phyloP scores from a whole-genome alignment of 345 rosid genomes.

The Boechera stricta region DNA sequence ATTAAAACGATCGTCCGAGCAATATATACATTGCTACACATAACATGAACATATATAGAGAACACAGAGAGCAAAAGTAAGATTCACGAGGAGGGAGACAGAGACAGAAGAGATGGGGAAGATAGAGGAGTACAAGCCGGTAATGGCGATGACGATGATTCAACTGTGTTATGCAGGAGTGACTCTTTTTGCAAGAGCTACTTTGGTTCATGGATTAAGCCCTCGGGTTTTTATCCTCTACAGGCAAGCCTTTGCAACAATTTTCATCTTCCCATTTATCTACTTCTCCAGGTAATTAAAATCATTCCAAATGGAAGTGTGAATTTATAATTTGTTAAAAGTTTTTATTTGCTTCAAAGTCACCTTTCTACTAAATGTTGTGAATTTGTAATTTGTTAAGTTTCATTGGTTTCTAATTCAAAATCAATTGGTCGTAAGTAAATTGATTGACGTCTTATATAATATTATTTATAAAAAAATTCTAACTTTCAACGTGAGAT shows the following conservation, averaged over 20 bases:
- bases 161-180: constrained; percentile 47
- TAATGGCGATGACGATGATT: constrained; percentile 45
- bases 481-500: not conserved
- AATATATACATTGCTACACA: not conserved
- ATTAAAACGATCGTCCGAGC: not conserved
- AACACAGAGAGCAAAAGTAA: constrained; percentile 13
- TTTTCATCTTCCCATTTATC: constrained; percentile 47
- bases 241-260: constrained; percentile 55
- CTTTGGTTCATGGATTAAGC: constrained; percentile 49
- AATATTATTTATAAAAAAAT: not conserved
- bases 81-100: not conserved
- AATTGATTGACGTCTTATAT: not conserved
- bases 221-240: constrained; percentile 52
- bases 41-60: constrained; percentile 15
- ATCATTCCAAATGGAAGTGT: not conserved
- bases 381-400: not conserved
- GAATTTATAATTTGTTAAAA: not conserved
- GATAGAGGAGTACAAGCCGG: constrained; percentile 48
- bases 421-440: too few species aligned
- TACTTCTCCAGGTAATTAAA: constrained; percentile 43
- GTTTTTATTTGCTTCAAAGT: not conserved
- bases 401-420: too few species aligned
- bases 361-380: not conserved
- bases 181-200: constrained; percentile 46
- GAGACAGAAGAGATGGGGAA: constrained; percentile 36